Evolutionary conservation across 2,329 filamentous ascomycete genomes (phyloP), one percentile per base, ranked within the genome.

Genomic region (Hortaea werneckii): DNA sequence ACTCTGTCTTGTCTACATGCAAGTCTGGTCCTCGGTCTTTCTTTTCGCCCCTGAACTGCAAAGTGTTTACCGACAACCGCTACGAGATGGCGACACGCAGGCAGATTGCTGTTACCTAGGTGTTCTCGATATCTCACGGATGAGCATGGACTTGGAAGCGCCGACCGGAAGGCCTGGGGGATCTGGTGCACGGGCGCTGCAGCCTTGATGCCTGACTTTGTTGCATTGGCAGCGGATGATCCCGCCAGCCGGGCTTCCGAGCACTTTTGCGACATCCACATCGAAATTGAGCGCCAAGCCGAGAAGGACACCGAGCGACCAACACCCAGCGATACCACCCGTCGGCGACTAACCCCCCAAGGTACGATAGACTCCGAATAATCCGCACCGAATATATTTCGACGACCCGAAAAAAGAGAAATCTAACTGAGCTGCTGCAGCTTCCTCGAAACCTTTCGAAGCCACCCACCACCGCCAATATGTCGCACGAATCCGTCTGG

Each of bases 401-500:
- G 20, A 20, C 20, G 20, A 20, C 20, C 20, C 2, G 4, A 20
- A 35, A 35, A 35, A n/a, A 9, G 32, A 35, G 4, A 35, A 35
- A 35, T 35, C 32, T 35, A 35, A 35, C 32, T 9, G 20, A 20
- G 32, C 32, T 35, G 9, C 5, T 27, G 2, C 42, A 48, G 42
- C 46, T 27, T 37, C 34, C 45, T 10, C 6, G 12, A 39, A 39
- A 40, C 26, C 43, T 30, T 37, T 42, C 40, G 40, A 40, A 50
- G 40, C 41, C 46, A 42, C 41, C 29, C 43, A 34, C 56, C 60
- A 66, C 67, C 69, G 70, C 73, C 73, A 83, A 67, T 68, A 86
- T 86, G 82, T 82, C 82, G 74, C 83, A 86, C 88, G 90, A 96
- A 79, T 88, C 85, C 69, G 88, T 96, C 77, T 98, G 90, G 89